phyloP scores from a whole-genome alignment of 192 early-diverging fungal genomes.

The Backusella macrospora region DNA sequence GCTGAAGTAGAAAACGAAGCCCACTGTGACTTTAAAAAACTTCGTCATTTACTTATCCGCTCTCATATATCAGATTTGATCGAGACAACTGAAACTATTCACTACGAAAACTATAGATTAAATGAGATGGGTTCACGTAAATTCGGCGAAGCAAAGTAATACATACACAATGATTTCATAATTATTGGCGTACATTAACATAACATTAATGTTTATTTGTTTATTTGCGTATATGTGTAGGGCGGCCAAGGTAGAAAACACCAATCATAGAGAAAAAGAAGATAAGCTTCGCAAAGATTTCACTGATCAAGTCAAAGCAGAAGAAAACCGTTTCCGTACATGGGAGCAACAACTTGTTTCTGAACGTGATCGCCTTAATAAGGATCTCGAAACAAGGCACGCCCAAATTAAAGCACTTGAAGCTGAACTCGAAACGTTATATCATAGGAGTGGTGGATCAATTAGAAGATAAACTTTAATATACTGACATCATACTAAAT shows the following conservation, averaged over 20 bases:
- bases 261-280: conserved; percentile 98
- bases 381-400: conserved; percentile 97
- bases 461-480: conserved; percentile 13
- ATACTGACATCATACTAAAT: too few species aligned
- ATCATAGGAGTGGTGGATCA: conserved; percentile 22
- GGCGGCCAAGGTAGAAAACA: conserved; percentile 77
- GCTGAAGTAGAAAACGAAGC: conserved; percentile 96
- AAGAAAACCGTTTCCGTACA: conserved; percentile 97
- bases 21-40: conserved; percentile 95
- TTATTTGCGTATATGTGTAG: conserved; percentile 29
- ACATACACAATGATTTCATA: not conserved
- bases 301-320: conserved; percentile 95
- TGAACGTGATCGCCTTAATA: conserved; percentile 98
- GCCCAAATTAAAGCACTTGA: conserved; percentile 92
- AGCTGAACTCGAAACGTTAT: conserved; percentile 66
- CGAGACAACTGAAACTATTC: conserved; percentile 87
- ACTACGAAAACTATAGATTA: conserved; percentile 94
- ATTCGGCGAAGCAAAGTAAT: conserved; percentile 82
- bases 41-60: conserved; percentile 85
- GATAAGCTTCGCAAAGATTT: conserved; percentile 94
- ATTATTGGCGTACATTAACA: not conserved
- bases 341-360: conserved; percentile 98
- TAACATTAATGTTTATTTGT: not conserved
- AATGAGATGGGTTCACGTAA: conserved; percentile 88
- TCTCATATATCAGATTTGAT: conserved; percentile 98